Base-by-base conservation (phyloP, 768 basidiomycete species). In the Boletus fagicola region DNA sequence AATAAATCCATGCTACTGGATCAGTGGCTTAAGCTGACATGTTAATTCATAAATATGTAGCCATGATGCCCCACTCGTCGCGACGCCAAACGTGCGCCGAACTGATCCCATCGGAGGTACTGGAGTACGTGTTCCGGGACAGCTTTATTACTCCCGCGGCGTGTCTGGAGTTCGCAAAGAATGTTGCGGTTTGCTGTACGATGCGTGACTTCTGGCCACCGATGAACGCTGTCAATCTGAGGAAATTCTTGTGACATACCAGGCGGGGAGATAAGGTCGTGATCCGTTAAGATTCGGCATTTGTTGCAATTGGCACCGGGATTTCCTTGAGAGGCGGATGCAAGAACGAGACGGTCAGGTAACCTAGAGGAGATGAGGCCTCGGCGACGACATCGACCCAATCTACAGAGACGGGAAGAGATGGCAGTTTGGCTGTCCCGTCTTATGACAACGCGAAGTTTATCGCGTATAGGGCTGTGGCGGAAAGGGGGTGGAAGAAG, bases 211-310 rank as follows among this genome's bases (percentile, higher is more conserved):
- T 67, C 59, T 51, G 65, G 53, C 49, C 46, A 62, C 62, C 47
- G 56, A 57, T 42, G 56, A n/a, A n/a, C 24, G 42, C 35, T 55
- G 64, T 59, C 67, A 44, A 30, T 40, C 45, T 18, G 15, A 43
- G 58, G 59, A 26, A 64, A 55, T 51, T 11, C n/a, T 28, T 4
- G 28, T 31, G 57, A 53, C 60, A 56, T 57, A 53, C 50, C 22
- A 22, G 62, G 50, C 16, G 47, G 68, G 67, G 67, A 68, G 67
- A 70, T 68, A 68, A 68, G 67, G 67, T 65, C 67, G 56, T 62
- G 68, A 68, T 68, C 67, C 67, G 67, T 61, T 51, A 28, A 68
- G 68, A 70, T 70, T 61, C 28, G 48, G 55, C 4, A 11, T 46
- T 35, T 28, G 44, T 52, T 43, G 24, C 33, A 33, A n/a, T 30